Evolutionary conservation across 2,329 filamentous ascomycete genomes (phyloP).

Genomic region (Talaromyces sp.): DNA sequence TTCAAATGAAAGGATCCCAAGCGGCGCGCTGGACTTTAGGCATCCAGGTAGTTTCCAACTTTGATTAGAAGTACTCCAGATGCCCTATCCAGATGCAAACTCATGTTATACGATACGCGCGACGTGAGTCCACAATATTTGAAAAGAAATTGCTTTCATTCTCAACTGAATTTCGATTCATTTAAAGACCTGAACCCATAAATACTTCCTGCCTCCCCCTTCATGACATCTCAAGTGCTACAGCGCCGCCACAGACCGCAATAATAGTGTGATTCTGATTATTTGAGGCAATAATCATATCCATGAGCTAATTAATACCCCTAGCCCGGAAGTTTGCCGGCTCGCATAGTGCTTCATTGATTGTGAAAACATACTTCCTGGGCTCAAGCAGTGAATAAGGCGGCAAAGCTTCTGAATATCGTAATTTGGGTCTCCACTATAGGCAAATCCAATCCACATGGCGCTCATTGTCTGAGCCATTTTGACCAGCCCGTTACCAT

Average conservation of each 20-base stretch:
- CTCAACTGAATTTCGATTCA: too few species aligned
- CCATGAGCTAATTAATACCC: slow-evolving; percentile 3
- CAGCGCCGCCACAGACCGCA: neutral
- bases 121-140: too few species aligned
- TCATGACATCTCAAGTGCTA: neutral
- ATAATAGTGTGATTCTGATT: neutral
- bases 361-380: neutral
- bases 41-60: too few species aligned
- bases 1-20: too few species aligned
- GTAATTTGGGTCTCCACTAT: neutral
- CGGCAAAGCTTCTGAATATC: neutral
- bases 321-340: neutral
- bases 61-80: too few species aligned
- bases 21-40: too few species aligned
- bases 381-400: neutral
- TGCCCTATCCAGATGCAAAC: too few species aligned
- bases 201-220: neutral
- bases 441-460: neutral
- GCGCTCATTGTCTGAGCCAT: neutral
- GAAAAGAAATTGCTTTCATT: too few species aligned
- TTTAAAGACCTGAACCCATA: too few species aligned
- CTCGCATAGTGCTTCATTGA: neutral
- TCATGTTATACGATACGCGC: too few species aligned
- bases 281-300: neutral
- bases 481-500: neutral